Evolutionary conservation across 139 green algal genomes (phyloP).

Genomic region (Chlamydomonas sp.): DNA sequence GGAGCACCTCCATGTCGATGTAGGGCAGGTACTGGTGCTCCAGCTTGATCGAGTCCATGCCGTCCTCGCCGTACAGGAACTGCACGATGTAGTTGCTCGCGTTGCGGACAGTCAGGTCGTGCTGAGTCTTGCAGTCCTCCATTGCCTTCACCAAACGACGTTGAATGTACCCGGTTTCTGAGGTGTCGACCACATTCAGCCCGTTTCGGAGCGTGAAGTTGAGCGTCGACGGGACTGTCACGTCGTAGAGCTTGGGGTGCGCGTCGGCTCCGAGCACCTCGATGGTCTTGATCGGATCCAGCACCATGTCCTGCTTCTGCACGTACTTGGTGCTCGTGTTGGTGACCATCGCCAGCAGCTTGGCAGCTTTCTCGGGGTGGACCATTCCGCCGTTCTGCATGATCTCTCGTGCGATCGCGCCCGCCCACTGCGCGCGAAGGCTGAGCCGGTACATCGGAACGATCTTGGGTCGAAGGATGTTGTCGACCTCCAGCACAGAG

Average conservation of each 20-base stretch:
- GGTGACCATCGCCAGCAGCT: not conserved
- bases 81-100: conserved; percentile 77
- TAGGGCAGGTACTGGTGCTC: conserved; percentile 76
- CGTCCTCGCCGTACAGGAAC: conserved; percentile 97
- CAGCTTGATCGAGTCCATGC: conserved; percentile 86
- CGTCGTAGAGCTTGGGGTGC: conserved; percentile 23
- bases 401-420: no score
- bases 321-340: not conserved
- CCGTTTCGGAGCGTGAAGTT: conserved; percentile 22
- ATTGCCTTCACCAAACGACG: conserved; percentile 74
- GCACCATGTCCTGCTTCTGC: conserved; percentile 11
- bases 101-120: conserved; percentile 92
- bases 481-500: not conserved
- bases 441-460: not conserved
- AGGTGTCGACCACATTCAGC: conserved; percentile 1
- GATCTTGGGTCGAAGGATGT: not conserved
- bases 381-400: no score
- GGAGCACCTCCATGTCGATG: conserved; percentile 31
- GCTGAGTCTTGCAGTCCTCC: conserved; percentile 37
- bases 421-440: conserved; percentile 1
- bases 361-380: not conserved
- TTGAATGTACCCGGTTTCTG: conserved; percentile 63
- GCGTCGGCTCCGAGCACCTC: not conserved
- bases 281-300: conserved; percentile 20
- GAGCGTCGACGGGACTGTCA: conserved; percentile 22